These are phyloP conservation scores for Syzygium oleosum DNA, from an alignment of 345 rosid genomes.

Conservation along the genomic window DNA sequence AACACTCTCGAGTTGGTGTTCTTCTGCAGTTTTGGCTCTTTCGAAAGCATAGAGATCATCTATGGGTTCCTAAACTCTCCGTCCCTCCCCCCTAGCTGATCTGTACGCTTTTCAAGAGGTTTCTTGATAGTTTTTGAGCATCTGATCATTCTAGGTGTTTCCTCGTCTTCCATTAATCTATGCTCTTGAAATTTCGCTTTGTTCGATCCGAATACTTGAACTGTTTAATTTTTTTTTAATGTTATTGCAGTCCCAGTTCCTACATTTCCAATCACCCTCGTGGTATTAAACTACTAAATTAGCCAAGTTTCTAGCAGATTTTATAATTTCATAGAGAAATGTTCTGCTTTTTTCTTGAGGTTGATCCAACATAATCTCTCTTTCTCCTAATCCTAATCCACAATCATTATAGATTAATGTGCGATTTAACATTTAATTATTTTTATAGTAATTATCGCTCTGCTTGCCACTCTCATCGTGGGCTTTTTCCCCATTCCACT, in stretches of 20 bases:
- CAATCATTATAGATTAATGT: background rate
- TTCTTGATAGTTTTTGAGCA: background rate
- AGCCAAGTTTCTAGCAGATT: background rate
- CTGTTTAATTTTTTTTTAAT: background rate
- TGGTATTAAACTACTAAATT: background rate
- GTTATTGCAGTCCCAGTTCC: background rate
- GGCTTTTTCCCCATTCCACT: background rate
- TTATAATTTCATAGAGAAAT: background rate
- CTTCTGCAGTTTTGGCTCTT: background rate
- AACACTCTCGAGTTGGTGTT: background rate
- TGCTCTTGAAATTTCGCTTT: background rate
- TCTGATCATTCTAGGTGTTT: background rate
- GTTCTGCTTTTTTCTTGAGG: background rate
- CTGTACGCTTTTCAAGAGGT: background rate
- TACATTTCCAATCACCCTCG: background rate
- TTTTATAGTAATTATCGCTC: background rate
- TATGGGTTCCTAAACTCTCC: background rate
- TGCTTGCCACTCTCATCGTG: background rate
- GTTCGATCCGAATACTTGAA: background rate
- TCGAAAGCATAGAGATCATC: background rate
- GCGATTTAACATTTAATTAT: too few relatives aligned
- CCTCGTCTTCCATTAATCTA: background rate
- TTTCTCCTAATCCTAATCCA: background rate
- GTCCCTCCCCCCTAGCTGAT: background rate
- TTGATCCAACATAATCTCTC: background rate